Evolutionary conservation across 2,329 filamentous ascomycete species (phyloP).

Genomic region (Ophiostoma populinum): DNA sequence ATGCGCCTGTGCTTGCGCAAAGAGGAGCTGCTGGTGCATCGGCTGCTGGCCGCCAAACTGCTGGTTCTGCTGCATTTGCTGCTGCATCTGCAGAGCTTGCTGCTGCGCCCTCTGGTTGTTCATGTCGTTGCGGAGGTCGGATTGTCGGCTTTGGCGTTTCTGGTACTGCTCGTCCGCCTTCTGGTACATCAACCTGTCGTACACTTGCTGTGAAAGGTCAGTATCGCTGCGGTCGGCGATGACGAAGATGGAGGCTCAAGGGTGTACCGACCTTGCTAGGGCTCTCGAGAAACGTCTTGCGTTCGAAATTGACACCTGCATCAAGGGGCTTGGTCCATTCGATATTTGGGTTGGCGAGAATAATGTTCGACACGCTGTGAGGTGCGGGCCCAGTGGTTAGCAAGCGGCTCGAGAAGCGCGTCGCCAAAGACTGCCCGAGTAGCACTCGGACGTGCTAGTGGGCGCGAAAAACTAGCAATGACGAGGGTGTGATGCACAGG

Average conservation of each 20-base stretch:
- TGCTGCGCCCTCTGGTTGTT: conserved; percentile 21
- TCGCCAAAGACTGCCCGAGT: too few relatives aligned
- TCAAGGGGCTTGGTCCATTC: conserved; percentile 25
- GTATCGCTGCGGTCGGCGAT: conserved; percentile 11
- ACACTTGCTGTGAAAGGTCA: conserved; percentile 23
- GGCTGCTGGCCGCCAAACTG: conserved; percentile 18
- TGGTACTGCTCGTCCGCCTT: conserved; percentile 32
- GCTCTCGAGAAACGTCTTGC: conserved; percentile 27
- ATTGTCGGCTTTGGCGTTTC: conserved; percentile 32
- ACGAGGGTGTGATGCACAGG: too few relatives aligned
- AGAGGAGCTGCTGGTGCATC: conserved; percentile 28
- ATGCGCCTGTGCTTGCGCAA: conserved; percentile 19
- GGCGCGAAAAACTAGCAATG: too few relatives aligned
- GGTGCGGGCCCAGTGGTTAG: background rate
- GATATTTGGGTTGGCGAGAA: conserved; percentile 25
- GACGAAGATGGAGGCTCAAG: too few relatives aligned
- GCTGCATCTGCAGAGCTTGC: conserved; percentile 16
- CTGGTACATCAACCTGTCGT: conserved; percentile 29
- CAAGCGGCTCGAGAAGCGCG: background rate
- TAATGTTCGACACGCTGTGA: conserved; percentile 32
- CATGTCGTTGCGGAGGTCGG: conserved; percentile 31
- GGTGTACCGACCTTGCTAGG: conserved; percentile 27
- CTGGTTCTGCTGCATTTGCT: conserved; percentile 17
- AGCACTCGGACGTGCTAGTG: too few relatives aligned
- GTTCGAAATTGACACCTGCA: conserved; percentile 29